A percentile compares a stretch with the other conserved stretches of the same genome.
Conservation (phyloP, 139 green algal genomes). For the Tetraselmis striata region DNA sequence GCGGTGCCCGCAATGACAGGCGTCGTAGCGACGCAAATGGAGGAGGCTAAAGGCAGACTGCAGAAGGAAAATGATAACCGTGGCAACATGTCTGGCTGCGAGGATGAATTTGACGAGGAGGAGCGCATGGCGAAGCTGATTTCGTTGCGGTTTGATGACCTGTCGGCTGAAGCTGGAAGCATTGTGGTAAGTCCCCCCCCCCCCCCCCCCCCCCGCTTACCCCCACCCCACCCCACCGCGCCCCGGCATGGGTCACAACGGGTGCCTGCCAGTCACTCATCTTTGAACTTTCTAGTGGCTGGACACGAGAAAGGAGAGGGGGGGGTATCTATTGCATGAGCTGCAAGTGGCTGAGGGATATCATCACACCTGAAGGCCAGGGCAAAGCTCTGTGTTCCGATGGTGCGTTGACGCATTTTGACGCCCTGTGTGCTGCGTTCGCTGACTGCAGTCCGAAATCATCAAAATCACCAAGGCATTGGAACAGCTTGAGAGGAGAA, state of each 20-base stretch:
- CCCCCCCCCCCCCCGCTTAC: too few species aligned
- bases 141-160: background rate
- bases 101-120: background rate
- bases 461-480: too few species aligned
- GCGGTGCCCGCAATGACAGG: too few species aligned
- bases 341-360: too few species aligned
- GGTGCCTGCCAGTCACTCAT: background rate
- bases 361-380: too few species aligned
- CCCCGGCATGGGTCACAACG: background rate
- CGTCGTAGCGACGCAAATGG: background rate
- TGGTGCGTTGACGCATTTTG: too few species aligned
- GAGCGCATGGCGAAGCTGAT: background rate
- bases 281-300: background rate
- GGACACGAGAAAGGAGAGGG: background rate
- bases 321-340: background rate
- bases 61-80: background rate
- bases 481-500: too few species aligned
- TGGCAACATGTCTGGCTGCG: background rate
- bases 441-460: too few species aligned
- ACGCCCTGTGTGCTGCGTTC: too few species aligned
- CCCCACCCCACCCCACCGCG: background rate
- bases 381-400: too few species aligned
- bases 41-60: background rate
- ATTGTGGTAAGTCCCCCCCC: background rate
- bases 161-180: background rate